Percentiles rank a stretch among this genome's conserved stretches.
phyloP scores from a whole-genome alignment of 805 yeast species.

The Candida palmyrensis region DNA sequence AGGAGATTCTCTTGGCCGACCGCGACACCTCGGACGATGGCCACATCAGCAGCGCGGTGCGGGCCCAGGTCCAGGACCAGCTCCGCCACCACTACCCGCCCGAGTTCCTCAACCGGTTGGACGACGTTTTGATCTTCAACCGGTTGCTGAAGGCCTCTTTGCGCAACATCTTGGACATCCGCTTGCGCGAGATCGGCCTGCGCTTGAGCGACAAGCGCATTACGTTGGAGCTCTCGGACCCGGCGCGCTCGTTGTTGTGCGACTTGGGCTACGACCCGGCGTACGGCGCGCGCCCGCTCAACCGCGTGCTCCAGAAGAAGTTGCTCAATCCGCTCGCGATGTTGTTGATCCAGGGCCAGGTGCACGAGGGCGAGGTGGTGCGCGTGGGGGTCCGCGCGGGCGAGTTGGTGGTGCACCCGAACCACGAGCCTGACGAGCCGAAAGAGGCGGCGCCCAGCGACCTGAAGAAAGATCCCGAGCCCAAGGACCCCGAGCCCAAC shows the following conservation, averaged over 20 bases:
- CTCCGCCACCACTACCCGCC: constrained; percentile 82
- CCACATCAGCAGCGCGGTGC: constrained; percentile 48
- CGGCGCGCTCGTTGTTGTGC: constrained; percentile 74
- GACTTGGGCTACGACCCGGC: constrained; percentile 84
- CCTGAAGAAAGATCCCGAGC: no score
- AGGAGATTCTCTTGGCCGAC: constrained; percentile 75
- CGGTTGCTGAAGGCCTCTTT: constrained; percentile 75
- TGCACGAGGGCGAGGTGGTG: constrained; percentile 38
- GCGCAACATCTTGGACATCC: constrained; percentile 75
- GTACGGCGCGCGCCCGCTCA: constrained; percentile 95
- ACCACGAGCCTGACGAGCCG: constrained; percentile 19
- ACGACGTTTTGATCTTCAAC: constrained; percentile 91
- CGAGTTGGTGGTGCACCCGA: constrained; percentile 24
- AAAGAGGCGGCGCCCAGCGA: no score
- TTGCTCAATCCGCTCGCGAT: constrained; percentile 88
- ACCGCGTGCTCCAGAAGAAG: constrained; percentile 78
- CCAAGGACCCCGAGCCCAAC: no score
- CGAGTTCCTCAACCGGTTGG: constrained; percentile 90
- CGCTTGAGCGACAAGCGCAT: constrained; percentile 79
- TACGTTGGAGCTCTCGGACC: constrained; percentile 45
- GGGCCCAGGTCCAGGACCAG: constrained; percentile 55
- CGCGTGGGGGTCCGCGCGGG: constrained; percentile 20
- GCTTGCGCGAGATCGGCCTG: constrained; percentile 76
- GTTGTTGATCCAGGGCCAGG: constrained; percentile 72
- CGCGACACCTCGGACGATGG: constrained; percentile 55